Evolutionary conservation across 805 yeast genomes (phyloP).

Genomic region (Sporopachydermia lactativora): DNA sequence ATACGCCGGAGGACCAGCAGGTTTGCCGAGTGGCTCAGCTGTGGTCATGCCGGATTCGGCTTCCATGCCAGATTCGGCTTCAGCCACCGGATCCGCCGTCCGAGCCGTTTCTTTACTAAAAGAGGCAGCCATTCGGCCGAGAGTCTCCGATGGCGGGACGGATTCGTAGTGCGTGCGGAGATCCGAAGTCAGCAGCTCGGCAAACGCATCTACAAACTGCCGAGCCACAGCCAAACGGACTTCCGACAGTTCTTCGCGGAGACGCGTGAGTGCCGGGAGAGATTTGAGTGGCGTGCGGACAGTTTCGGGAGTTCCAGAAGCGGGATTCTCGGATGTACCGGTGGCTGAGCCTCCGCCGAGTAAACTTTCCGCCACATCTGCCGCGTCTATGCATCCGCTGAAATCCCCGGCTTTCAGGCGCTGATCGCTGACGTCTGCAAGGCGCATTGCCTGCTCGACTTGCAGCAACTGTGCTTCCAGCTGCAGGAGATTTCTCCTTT

Average conservation of each 20-base stretch:
- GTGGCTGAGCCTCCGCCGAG: conserved; percentile 33
- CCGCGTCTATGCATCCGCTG: conserved; percentile 39
- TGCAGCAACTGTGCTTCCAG: conserved; percentile 51
- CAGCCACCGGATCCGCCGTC: conserved; percentile 4
- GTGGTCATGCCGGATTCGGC: too few relatives aligned
- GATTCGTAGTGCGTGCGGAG: conserved; percentile 41
- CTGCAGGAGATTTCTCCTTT: conserved; percentile 42
- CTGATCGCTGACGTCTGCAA: conserved; percentile 35
- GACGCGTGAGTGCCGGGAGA: conserved; percentile 31
- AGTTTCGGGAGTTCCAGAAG: conserved; percentile 9
- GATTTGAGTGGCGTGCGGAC: conserved; percentile 27
- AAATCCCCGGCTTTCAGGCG: conserved; percentile 31
- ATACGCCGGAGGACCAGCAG: conserved; percentile 18
- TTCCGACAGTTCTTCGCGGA: conserved; percentile 37
- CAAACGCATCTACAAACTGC: conserved; percentile 46
- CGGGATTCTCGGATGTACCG: conserved; percentile 9
- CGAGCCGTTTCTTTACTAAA: conserved; percentile 7
- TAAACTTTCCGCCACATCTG: conserved; percentile 42
- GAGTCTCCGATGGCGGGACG: conserved; percentile 32
- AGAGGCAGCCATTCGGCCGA: conserved; percentile 29
- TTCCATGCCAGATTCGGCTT: conserved; percentile 13
- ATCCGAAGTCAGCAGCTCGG: conserved; percentile 43
- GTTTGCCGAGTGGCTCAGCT: too few relatives aligned
- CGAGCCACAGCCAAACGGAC: conserved; percentile 55
- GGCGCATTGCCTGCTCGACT: conserved; percentile 29